Base-by-base conservation (phyloP, 148 eudicot genomes). In the Vaccinium darrowii region DNA sequence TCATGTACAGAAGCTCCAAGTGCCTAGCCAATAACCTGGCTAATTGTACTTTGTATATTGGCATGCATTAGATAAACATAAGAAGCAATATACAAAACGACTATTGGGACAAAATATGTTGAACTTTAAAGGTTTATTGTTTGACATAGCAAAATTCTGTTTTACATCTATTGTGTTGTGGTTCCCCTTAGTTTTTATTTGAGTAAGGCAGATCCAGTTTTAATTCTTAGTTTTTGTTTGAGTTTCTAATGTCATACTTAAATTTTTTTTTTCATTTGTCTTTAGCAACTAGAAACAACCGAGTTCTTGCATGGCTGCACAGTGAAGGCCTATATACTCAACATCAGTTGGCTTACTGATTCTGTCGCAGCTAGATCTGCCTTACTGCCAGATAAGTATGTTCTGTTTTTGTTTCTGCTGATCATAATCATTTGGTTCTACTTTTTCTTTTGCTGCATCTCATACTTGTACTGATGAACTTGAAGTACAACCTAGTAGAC, bases 231-330 rank as follows among this genome's bases (percentile, higher is more conserved):
- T 49, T 51, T 69, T 30, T 81, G 3, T 80, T 30, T 47, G 23
- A n/a, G 72, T 82, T 39, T 18, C 14, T 15, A 14, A 73, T 76
- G 39, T 81, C 77, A 85, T 14, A 79, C 62, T 49, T 57, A 30
- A 49, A 19, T n/a, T 63, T 84, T 10, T 16, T 27, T 82, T 52
- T 82, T 30, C 30, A 25, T 76, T 84, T 51, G 10, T 88, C 76
- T 82, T 83, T 81, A 78, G 87, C 98, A 95, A 98, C 90, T 91
- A 82, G 93, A 92, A 84, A 92, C 99, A 33, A 84, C 92, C 75
- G 88, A 89, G 85, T 96, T 96, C 90, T 89, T 96, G 92, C 94
- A 96, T 87, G 99, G 97, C 0, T 93, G 99, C 88, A 94, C 94
- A 50, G 97, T 91, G 80, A 90, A 92, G 80, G 95, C 99, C 81